phyloP scores from a whole-genome alignment of 441 rosid species.

The Erodium moschatum region DNA sequence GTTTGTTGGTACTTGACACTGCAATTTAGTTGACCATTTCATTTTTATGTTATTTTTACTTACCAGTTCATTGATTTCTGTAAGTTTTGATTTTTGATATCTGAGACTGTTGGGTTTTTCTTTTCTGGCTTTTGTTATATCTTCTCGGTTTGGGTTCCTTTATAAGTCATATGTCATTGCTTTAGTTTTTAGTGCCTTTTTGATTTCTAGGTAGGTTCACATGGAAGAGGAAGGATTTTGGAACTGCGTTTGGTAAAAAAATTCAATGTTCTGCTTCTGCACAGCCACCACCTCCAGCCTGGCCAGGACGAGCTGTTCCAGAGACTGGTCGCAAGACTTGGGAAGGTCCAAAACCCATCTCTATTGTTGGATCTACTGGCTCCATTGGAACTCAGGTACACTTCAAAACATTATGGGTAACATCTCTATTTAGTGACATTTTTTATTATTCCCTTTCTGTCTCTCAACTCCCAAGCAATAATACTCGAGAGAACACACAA shows the following conservation, averaged over 20 bases:
- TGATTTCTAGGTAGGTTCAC: conserved; percentile 40
- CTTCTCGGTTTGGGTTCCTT: not conserved
- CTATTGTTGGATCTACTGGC: conserved; percentile 88
- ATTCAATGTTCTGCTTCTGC: conserved; percentile 48
- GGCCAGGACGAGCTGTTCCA: conserved; percentile 79
- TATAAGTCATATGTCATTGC: not conserved
- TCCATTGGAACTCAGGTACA: conserved; percentile 91
- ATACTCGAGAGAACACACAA: too few species aligned
- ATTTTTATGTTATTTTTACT: not conserved
- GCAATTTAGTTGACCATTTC: not conserved
- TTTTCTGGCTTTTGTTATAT: too few species aligned
- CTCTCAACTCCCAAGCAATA: too few species aligned
- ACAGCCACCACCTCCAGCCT: conserved; percentile 65
- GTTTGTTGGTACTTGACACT: not conserved
- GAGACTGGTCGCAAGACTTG: conserved; percentile 54
- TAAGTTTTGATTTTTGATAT: not conserved
- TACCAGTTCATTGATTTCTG: not conserved
- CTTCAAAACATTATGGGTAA: conserved; percentile 1
- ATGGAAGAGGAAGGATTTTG: conserved; percentile 43
- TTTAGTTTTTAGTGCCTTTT: conserved; percentile 14
- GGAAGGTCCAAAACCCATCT: conserved; percentile 86
- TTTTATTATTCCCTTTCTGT: too few species aligned
- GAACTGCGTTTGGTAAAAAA: conserved; percentile 35
- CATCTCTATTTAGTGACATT: too few species aligned
- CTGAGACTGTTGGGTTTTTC: too few species aligned